These are phyloP conservation scores for Arachnomyces sp. DNA, from an alignment of 2,329 filamentous ascomycete species.

Conservation along the genomic window DNA sequence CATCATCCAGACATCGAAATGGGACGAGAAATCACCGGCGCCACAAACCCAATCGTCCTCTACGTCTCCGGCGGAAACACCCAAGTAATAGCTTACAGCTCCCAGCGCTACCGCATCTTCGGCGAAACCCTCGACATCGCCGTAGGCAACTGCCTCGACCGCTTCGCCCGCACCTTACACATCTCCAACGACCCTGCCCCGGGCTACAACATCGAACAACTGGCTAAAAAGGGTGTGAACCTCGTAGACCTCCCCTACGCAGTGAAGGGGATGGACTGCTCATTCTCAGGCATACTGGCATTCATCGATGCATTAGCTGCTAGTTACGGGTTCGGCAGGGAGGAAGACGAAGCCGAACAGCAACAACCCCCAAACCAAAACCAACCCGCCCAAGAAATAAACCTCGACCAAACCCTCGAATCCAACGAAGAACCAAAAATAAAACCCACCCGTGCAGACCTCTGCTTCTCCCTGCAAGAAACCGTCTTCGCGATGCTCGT, in stretches of 20 bases:
- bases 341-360: slow-evolving; percentile 43
- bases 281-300: slow-evolving; percentile 85
- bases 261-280: slow-evolving; percentile 98
- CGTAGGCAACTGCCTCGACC: slow-evolving; percentile 92
- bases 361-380: not conserved
- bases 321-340: slow-evolving; percentile 27
- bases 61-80: slow-evolving; percentile 97
- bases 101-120: slow-evolving; percentile 92
- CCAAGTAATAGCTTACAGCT: slow-evolving; percentile 93
- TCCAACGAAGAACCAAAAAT: slow-evolving; percentile 24
- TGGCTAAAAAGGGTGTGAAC: slow-evolving; percentile 64
- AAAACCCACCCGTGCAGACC: slow-evolving; percentile 62
- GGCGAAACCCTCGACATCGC: slow-evolving; percentile 96
- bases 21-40: slow-evolving; percentile 86
- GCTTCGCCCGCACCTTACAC: slow-evolving; percentile 81
- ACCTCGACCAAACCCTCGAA: slow-evolving; percentile 7
- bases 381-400: not conserved
- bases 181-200: slow-evolving; percentile 96
- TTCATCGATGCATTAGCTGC: slow-evolving; percentile 71
- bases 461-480: slow-evolving; percentile 93
- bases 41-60: slow-evolving; percentile 83
- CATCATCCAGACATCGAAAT: slow-evolving; percentile 71
- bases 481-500: slow-evolving; percentile 96
- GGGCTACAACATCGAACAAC: slow-evolving; percentile 94
- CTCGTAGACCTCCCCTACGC: slow-evolving; percentile 87